Evolutionary conservation across 2,329 filamentous ascomycete genomes (phyloP).

Genomic region (Penicillium sp.): DNA sequence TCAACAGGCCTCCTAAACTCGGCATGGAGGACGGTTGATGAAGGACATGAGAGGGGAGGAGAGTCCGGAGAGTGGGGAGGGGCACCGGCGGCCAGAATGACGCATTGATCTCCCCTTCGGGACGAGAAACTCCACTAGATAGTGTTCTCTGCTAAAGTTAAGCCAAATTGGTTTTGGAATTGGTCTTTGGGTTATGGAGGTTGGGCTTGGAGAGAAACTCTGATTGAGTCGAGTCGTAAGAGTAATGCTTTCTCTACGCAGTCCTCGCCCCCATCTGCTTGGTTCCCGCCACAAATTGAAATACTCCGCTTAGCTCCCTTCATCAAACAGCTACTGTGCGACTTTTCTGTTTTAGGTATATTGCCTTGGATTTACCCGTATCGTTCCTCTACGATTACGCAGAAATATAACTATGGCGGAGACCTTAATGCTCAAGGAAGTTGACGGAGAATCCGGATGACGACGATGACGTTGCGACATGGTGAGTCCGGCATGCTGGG

Average conservation of each 20-base stretch:
- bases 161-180: background rate
- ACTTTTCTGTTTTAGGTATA: background rate
- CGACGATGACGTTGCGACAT: constrained; percentile 26
- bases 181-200: too few species aligned
- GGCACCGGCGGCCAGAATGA: constrained; percentile 25
- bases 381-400: too few species aligned
- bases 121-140: background rate
- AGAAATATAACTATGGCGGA: background rate
- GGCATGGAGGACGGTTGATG: constrained; percentile 65
- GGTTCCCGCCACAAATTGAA: background rate
- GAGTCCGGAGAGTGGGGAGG: constrained; percentile 25
- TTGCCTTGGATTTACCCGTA: background rate
- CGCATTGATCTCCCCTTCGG: constrained; percentile 20
- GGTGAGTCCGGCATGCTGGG: constrained; percentile 1
- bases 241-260: background rate
- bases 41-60: constrained; percentile 26
- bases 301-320: background rate
- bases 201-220: background rate
- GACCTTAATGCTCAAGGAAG: background rate
- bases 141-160: background rate
- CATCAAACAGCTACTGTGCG: background rate
- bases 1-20: constrained; percentile 84
- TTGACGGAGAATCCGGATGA: constrained; percentile 22
- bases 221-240: background rate
- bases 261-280: background rate